Conservation (phyloP, 129 eudicot species). For the Apium graveolens region DNA sequence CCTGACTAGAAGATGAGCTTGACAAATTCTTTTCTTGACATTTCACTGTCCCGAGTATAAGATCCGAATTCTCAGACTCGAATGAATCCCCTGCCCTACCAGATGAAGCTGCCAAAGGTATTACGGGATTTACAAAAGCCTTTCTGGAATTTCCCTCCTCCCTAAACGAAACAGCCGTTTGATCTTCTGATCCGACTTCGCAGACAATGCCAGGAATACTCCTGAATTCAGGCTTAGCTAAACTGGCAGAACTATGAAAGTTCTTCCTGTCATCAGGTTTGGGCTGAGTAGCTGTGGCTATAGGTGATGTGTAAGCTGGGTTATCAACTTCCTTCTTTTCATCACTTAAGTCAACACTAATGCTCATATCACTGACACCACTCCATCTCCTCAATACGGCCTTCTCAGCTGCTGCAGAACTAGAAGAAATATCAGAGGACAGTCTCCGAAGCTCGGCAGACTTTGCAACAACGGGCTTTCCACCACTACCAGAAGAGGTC, state of each 20-base stretch:
- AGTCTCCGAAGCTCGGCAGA: constrained; percentile 64
- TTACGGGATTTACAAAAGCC: constrained; percentile 20
- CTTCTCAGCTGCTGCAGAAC: constrained; percentile 31
- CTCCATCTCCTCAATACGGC: constrained; percentile 96
- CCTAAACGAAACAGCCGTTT: background rate
- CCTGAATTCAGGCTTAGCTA: constrained; percentile 24
- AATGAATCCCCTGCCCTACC: constrained; percentile 26
- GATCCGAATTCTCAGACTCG: constrained; percentile 32
- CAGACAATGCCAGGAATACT: constrained; percentile 14
- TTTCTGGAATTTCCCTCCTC: constrained; percentile 6
- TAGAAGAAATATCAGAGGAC: constrained; percentile 62
- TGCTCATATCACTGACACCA: constrained; percentile 96
- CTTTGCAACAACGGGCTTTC: constrained; percentile 52
- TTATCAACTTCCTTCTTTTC: constrained; percentile 76
- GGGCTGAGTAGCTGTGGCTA: constrained; percentile 23
- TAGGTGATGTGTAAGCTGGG: constrained; percentile 37
- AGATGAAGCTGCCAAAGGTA: constrained; percentile 28
- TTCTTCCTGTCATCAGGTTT: constrained; percentile 15
- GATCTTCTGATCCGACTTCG: constrained; percentile 21
- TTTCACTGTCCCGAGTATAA: constrained; percentile 22
- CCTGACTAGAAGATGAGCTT: constrained; percentile 29
- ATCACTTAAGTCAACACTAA: constrained; percentile 65
- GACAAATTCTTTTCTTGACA: constrained; percentile 29
- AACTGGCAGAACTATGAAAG: constrained; percentile 5
- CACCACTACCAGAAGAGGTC: constrained; percentile 47